A percentile compares a stretch with the other conserved stretches of the same genome.
These are phyloP conservation scores for Calonectria leucothoes DNA, from an alignment of 2,329 filamentous ascomycete species.

Conservation along the genomic window DNA sequence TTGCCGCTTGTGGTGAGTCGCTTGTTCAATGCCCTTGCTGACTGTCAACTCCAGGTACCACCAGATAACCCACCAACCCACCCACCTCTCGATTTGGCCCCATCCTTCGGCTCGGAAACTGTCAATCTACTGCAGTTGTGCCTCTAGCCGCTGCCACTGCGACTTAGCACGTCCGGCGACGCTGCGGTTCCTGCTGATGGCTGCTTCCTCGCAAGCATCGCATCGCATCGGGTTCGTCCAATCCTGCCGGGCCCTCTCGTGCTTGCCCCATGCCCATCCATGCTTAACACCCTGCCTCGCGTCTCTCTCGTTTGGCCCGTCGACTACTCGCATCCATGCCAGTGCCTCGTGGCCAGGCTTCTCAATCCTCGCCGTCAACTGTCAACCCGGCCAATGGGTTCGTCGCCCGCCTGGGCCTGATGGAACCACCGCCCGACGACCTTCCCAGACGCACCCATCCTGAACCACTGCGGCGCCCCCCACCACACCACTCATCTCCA, in stretches of 20 bases:
- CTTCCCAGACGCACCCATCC: constrained; percentile 25
- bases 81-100: neutral
- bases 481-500: constrained; percentile 34
- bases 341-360: constrained; percentile 26
- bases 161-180: neutral
- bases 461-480: constrained; percentile 25
- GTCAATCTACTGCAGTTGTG: constrained; percentile 18
- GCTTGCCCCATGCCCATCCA: constrained; percentile 1
- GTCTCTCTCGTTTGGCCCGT: neutral
- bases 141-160: constrained; percentile 11
- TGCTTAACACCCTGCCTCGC: constrained; percentile 16
- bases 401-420: constrained; percentile 30
- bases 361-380: constrained; percentile 25
- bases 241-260: constrained; percentile 9
- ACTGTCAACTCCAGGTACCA: neutral
- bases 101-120: constrained; percentile 1
- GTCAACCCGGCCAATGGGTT: constrained; percentile 32
- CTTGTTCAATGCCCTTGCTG: neutral
- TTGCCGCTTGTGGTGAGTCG: neutral
- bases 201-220: constrained; percentile 4
- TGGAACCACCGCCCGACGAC: constrained; percentile 36
- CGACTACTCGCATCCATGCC: constrained; percentile 13
- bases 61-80: neutral
- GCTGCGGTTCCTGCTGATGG: constrained; percentile 14
- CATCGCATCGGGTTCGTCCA: constrained; percentile 8